Evolutionary conservation across 495 filamentous ascomycete genomes (phyloP), one percentile per base, ranked within the genome.

Genomic region (Glarea lozoyensis): DNA sequence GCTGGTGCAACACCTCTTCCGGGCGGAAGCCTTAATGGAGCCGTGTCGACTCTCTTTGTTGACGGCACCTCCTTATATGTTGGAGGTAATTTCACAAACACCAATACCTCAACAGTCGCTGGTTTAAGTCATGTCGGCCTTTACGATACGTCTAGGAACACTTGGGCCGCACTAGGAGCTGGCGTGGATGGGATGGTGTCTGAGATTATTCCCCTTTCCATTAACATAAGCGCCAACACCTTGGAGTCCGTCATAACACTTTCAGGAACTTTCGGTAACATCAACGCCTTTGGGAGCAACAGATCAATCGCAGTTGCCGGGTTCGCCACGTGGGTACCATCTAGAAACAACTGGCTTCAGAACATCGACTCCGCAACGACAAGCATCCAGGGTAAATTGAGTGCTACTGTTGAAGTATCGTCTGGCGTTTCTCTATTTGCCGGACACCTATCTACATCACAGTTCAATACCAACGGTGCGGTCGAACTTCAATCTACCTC

Each of bases 311-410:
- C 72, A 10, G 82, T 79, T 2, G 57, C 73, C 37, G 86, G 88
- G 1, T 89, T 97, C 56, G 92, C 84, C 21, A 67, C 96, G 18
- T 99, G 92, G 92, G 82, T 97, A n/a, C 87, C 88, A 16, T 92
- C 88, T 4, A 73, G 70, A 37, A 74, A 77, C 30, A 87, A 93
- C 55, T 99, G 92, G 92, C 64, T 97, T 17, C 78, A 86, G 59
- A 90, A 88, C 50, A 65, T 97, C 30, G 65, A 86, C 34, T 58
- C 77, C 30, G 62, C 72, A n/a, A 68, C 76, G 36, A 74, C 83
- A 44, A 63, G 73, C 12, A 74, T 92, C 48, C 62, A 67, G 42
- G 92, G 92, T 13, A 57, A 81, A 30, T 67, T 99, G 25, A 81
- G 79, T 2, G 72, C 86, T 10, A 72, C 74, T 20, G 69, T 81